Percentiles rank a stretch among this genome's conserved stretches.
These are phyloP conservation scores for Actinomortierella ambigua DNA, from an alignment of 371 early-diverging fungal genomes.

Conservation along the genomic window DNA sequence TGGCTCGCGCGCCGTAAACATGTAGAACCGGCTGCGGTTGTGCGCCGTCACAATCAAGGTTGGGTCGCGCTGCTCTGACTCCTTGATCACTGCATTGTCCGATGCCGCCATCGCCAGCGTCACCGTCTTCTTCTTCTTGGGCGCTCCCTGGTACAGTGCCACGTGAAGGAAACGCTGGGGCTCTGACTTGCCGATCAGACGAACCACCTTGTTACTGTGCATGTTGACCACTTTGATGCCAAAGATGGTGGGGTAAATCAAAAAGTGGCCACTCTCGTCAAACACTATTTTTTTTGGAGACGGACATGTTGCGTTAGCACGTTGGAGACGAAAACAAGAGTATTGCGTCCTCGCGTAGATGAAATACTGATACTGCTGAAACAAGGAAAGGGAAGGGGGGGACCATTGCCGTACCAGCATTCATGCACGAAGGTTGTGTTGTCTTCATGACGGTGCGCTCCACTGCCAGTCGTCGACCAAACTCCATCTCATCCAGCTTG, in stretches of 20 bases:
- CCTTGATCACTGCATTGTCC: constrained; percentile 79
- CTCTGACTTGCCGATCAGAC: constrained; percentile 89
- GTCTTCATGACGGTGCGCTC: constrained; percentile 87
- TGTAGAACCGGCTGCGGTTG: constrained; percentile 90
- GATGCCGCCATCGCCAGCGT: constrained; percentile 92
- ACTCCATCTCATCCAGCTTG: constrained; percentile 96
- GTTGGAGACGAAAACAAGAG: background rate
- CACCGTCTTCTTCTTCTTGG: constrained; percentile 72
- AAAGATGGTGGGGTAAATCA: constrained; percentile 88
- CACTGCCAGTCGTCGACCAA: constrained; percentile 90
- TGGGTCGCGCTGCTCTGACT: constrained; percentile 78
- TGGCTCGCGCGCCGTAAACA: constrained; percentile 89
- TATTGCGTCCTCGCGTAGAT: background rate
- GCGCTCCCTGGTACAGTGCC: constrained; percentile 89
- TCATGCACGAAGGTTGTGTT: constrained; percentile 67
- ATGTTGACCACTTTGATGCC: constrained; percentile 96
- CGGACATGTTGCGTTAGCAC: background rate
- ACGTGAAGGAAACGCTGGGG: constrained; percentile 90
- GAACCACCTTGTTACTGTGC: constrained; percentile 79
- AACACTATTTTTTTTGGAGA: constrained; percentile 78
- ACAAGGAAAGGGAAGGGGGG: background rate
- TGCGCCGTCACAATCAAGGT: constrained; percentile 90
- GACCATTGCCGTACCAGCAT: constrained; percentile 61
- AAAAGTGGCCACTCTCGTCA: constrained; percentile 88
- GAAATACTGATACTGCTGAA: background rate